Percentiles rank a stretch among this genome's conserved stretches.
Conservation (phyloP, 1,284 basidiomycete genomes). For the Leucoagaricus sp. region DNA sequence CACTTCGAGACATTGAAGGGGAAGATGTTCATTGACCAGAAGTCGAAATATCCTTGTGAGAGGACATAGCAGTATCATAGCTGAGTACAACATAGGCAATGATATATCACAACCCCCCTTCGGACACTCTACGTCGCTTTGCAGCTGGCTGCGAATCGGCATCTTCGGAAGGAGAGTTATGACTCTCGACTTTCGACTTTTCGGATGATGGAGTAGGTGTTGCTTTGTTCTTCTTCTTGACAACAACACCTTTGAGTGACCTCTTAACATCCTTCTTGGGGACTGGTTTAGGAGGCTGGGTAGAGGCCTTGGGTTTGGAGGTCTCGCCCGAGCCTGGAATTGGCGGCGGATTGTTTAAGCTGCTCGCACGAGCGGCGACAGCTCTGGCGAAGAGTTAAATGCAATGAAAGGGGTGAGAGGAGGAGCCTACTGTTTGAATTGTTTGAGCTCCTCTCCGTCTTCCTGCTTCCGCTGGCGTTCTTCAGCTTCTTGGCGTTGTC, state of each 20-base stretch:
- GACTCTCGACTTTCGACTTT: constrained; percentile 17
- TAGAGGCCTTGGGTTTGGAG: constrained; percentile 23
- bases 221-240: constrained; percentile 68
- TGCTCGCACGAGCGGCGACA: constrained; percentile 68
- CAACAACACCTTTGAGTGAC: constrained; percentile 72
- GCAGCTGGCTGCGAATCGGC: constrained; percentile 29
- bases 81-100: constrained; percentile 11
- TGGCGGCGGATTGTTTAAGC: constrained; percentile 51
- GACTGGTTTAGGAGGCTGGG: constrained; percentile 16
- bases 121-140: constrained; percentile 57
- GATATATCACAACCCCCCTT: constrained; percentile 25
- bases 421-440: constrained; percentile 71
- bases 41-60: background rate
- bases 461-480: constrained; percentile 72
- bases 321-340: constrained; percentile 22
- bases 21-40: too few species aligned
- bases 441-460: constrained; percentile 80
- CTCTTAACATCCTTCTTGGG: constrained; percentile 61
- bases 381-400: constrained; percentile 48
- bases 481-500: constrained; percentile 74
- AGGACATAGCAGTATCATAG: background rate
- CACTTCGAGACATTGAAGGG: constrained; percentile 19
- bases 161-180: constrained; percentile 18
- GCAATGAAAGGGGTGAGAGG: constrained; percentile 13
- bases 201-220: constrained; percentile 20